Percentiles rank a stretch among this genome's conserved stretches.
phyloP scores from a whole-genome alignment of 768 basidiomycete genomes.

The Panus rudis region DNA sequence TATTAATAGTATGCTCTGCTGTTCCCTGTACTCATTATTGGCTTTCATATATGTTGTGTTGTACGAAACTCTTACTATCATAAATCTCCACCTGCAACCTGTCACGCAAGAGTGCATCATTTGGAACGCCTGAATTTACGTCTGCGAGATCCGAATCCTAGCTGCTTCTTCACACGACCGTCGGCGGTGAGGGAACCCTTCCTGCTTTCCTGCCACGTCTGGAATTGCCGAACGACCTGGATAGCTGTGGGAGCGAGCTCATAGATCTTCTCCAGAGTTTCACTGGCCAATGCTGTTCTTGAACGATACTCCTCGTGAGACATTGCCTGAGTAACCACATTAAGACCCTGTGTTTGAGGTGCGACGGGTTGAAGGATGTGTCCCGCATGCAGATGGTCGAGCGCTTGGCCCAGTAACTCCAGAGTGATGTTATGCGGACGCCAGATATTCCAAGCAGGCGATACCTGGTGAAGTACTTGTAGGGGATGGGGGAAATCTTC shows the following conservation, averaged over 20 bases:
- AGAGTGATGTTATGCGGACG: conserved; percentile 49
- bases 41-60: no score
- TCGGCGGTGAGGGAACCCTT: no score
- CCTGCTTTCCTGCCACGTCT: conserved; percentile 4
- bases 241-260: conserved; percentile 43
- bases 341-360: conserved; percentile 11
- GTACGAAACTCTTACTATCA: no score
- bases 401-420: conserved; percentile 37
- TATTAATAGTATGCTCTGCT: no score
- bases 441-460: conserved; percentile 63
- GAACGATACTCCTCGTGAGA: conserved; percentile 17
- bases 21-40: no score
- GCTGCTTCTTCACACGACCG: no score
- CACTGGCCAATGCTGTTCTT: conserved; percentile 27
- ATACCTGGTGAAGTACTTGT: conserved; percentile 52
- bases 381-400: conserved; percentile 45
- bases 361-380: conserved; percentile 37
- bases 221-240: conserved; percentile 15
- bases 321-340: neutral
- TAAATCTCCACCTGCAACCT: no score
- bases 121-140: no score
- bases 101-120: no score
- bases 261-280: conserved; percentile 40
- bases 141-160: no score
- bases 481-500: conserved; percentile 55